Base-by-base conservation (phyloP, 2,329 filamentous ascomycete species). In the Nannizzia gypsea region DNA sequence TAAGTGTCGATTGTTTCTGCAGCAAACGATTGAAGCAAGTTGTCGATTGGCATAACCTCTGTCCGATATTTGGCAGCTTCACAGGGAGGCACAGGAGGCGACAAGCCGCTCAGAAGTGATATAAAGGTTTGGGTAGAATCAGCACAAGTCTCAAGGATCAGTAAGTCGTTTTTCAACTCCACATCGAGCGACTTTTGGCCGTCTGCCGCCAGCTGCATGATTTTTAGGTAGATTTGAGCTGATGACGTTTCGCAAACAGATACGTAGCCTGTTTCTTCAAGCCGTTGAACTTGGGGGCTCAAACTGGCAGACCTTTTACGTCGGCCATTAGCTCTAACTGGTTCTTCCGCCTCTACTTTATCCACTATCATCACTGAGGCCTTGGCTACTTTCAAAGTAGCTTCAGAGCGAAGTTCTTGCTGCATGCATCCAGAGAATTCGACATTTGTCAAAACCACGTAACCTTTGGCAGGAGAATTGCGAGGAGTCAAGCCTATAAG, bases 51-150 rank as follows among this genome's bases (percentile, higher is more conserved):
- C 62, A 96, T 84, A 2, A 95, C 82, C 63, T 92, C 83, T 0
- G 91, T 96, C 38, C 89, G 83, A 71, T 95, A 99, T 69, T 93
- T 93, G 64, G 86, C 83, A 65, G 88, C 86, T 63, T 87, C 89
- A 67, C 83, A 92, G 1, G 91, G 90, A 0, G 90, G 87, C 6
- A 84, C 85, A 0, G 93, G 92, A 3, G 92, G 93, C 40, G 86
- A 84, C 3, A 99, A 78, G 0, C 87, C 90, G 67, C 88, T 89
- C 15, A 91, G 75, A 46, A 95, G 81, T 1, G 82, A 80, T 58
- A 96, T 86, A 13, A 99, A 79, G 0, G 93, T 99, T 71, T 96
- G 90, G 0, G 90, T 97, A 1, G 93, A 99, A 73, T 99, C 93
- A 31, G 93, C 93, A 68, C 95, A 99, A 0, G 91, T 95, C 72